A percentile compares a stretch with the other conserved stretches of the same genome.
Conservation (phyloP, 139 green algal genomes). For the Chlamydomonas asymmetrica region DNA sequence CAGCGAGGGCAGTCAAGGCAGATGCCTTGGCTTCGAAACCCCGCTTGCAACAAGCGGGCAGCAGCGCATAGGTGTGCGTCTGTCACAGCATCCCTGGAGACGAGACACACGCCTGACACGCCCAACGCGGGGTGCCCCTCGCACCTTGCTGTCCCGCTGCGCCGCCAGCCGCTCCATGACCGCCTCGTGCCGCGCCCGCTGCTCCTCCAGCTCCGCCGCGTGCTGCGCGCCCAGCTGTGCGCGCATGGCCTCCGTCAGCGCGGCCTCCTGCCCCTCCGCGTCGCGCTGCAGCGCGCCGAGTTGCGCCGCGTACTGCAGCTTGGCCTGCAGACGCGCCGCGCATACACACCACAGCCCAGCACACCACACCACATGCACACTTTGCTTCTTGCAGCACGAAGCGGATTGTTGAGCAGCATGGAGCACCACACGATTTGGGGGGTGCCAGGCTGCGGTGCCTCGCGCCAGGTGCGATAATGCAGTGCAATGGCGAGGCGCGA, state of each 20-base stretch:
- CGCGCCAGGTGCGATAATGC: background rate
- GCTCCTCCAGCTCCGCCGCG: conserved; percentile 1
- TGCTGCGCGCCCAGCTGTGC: background rate
- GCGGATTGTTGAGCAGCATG: background rate
- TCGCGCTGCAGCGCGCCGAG: conserved; percentile 11
- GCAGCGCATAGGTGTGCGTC: background rate
- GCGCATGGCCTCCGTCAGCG: background rate
- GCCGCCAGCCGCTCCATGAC: background rate
- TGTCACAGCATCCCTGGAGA: background rate
- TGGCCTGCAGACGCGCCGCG: background rate
- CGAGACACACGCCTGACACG: background rate
- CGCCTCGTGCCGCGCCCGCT: conserved; percentile 5
- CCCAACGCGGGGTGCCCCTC: background rate
- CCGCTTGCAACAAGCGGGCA: background rate
- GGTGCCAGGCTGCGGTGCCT: background rate
- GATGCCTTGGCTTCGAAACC: background rate
- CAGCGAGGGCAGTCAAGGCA: background rate
- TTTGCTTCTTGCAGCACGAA: no score
- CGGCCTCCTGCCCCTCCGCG: conserved; percentile 4
- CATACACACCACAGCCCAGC: no score
- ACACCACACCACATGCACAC: no score
- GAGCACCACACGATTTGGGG: background rate
- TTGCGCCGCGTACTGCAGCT: background rate
- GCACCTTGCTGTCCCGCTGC: conserved; percentile 8
- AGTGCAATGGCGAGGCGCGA: background rate